A percentile compares a stretch with the other conserved stretches of the same genome.
Conservation (phyloP, 768 basidiomycete species). For the Fibroporia radiculosa region DNA sequence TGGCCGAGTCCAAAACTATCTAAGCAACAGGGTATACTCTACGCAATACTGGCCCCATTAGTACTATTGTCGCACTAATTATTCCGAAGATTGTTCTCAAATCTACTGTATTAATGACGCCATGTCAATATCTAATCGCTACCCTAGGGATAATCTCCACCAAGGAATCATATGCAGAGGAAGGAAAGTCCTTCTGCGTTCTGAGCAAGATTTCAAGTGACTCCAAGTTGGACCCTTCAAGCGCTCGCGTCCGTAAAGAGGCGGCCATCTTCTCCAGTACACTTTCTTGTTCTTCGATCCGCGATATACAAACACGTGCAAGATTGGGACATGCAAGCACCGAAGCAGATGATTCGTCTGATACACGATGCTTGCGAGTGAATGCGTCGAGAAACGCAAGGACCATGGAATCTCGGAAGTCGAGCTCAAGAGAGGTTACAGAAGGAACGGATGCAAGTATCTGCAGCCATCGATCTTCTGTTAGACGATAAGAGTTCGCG, state of each 20-base stretch:
- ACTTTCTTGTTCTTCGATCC: neutral
- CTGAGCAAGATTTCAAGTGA: neutral
- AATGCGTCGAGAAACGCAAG: neutral
- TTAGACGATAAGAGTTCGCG: neutral
- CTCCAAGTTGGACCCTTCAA: neutral
- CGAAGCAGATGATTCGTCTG: neutral
- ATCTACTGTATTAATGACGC: too few species aligned
- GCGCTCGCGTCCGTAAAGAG: neutral
- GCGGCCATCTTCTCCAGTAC: neutral
- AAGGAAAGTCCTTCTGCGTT: neutral
- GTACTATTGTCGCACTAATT: too few species aligned
- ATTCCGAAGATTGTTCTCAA: too few species aligned
- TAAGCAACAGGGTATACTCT: too few species aligned
- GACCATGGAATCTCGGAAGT: constrained; percentile 1
- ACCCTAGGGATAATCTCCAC: neutral
- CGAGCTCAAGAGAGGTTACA: neutral
- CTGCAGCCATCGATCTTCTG: neutral
- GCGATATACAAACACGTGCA: neutral
- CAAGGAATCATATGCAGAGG: neutral
- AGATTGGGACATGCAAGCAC: neutral
- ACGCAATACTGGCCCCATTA: too few species aligned
- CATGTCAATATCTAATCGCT: neutral
- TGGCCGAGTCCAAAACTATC: too few species aligned
- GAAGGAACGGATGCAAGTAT: neutral
- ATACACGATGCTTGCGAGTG: neutral